Evolutionary conservation across 495 filamentous ascomycete species (phyloP).

Genomic region (Neurospora intermedia): DNA sequence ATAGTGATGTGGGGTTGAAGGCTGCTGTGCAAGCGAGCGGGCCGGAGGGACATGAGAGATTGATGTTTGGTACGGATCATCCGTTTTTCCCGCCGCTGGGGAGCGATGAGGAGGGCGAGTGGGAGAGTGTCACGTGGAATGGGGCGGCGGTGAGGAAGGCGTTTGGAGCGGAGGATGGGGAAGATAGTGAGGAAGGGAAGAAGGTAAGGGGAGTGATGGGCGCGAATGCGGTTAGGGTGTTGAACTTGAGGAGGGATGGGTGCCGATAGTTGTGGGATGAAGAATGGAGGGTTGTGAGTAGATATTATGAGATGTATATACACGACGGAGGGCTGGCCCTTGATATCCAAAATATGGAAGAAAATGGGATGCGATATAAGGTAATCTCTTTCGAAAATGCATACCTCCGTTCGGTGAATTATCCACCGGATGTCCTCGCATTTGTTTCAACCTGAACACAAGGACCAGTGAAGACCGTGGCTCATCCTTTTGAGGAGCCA

Average conservation of each 20-base stretch:
- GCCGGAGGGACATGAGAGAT: conserved; percentile 51
- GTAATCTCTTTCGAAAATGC: not conserved
- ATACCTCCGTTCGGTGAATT: too few relatives aligned
- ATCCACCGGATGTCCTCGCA: too few relatives aligned
- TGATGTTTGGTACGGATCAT: conserved; percentile 87
- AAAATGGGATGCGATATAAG: not conserved
- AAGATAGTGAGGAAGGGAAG: conserved; percentile 27
- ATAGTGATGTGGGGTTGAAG: conserved; percentile 61
- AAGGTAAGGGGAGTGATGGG: conserved; percentile 48
- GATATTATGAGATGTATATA: not conserved
- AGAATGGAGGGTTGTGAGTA: not conserved
- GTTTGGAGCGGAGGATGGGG: conserved; percentile 25
- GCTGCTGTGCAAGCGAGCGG: conserved; percentile 58
- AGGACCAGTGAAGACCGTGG: not conserved
- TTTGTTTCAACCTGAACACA: not conserved
- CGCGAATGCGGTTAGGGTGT: conserved; percentile 55
- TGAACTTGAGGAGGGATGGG: conserved; percentile 33
- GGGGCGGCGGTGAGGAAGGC: conserved; percentile 55
- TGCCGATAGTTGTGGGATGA: not conserved
- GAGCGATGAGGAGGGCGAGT: conserved; percentile 48
- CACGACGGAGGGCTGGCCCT: not conserved
- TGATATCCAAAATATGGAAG: not conserved
- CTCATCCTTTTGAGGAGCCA: not conserved
- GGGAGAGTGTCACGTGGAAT: conserved; percentile 78
- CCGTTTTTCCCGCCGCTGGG: conserved; percentile 85